Evolutionary conservation across 352 stramenopile species (phyloP), one percentile per base, ranked within the genome.

Genomic region (Halophytophthora polymorphica): DNA sequence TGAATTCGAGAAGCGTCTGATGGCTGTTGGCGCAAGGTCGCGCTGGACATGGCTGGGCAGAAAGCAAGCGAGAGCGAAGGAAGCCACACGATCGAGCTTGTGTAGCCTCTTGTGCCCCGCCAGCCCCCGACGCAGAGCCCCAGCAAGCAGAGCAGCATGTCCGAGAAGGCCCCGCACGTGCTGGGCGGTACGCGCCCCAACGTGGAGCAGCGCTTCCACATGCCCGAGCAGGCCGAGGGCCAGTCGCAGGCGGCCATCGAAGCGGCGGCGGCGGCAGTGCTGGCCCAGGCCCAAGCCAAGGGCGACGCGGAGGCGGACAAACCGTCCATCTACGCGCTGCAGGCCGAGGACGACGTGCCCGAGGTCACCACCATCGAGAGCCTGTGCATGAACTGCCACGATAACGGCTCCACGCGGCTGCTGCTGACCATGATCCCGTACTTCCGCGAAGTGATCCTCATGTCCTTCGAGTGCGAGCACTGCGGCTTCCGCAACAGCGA

Each of bases 401-500:
- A 90, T 7, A 65, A 95, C 34, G 93, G 88, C 55, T 85, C 61
- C 18, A 98, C 93, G 12, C 83, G 84, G 39, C 68, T 98, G 38
- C 72, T 98, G 49, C 71, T 96, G 15, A 98, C 91, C 11, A 83
- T 92, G 50, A 96, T 98, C 58, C 94, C 94, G 23, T 93, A 95
- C 66, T 98, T 98, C 69, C 83, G 90, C 19, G 88, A 98, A 58
- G 77, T 98, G 34, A 97, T 98, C 55, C 66, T 98, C 40, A 96
- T 96, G 73, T 92, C 82, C 13, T 96, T 98, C 46, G 72, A 87
- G 52, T 98, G 94, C 71, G 71, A 87, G 7, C 71, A 96, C 61
- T 97, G 88, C 51, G 69, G 71, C 19, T 95, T 88, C 46, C 77
- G 77, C 45, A 90, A 90, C 63, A 88, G 59, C 70, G 86, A 78